A percentile compares a stretch with the other conserved stretches of the same genome.
Conservation (phyloP, 2,329 filamentous ascomycete genomes). For the Colletotrichum sidae region DNA sequence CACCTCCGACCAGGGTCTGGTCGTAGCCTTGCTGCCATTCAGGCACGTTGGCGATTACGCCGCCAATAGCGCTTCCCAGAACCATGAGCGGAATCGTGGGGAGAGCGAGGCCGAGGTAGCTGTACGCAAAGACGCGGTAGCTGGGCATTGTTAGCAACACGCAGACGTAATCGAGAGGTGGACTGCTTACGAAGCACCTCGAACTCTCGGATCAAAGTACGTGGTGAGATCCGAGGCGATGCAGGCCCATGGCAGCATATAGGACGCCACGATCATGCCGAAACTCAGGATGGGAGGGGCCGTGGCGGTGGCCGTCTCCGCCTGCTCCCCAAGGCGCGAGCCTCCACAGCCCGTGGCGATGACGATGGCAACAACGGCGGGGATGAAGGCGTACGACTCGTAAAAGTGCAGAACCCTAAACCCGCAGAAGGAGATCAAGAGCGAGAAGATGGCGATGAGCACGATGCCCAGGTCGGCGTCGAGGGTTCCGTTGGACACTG, state of each 20-base stretch:
- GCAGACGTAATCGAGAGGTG: background rate
- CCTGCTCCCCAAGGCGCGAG: conserved; percentile 60
- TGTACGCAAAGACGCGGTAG: conserved; percentile 64
- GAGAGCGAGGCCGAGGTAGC: conserved; percentile 65
- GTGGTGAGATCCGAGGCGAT: conserved; percentile 70
- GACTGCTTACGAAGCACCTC: conserved; percentile 52
- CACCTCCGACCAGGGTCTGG: conserved; percentile 65
- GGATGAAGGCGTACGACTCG: conserved; percentile 68
- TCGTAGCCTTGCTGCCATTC: conserved; percentile 67
- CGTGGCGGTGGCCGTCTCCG: conserved; percentile 48
- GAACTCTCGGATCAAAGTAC: conserved; percentile 68
- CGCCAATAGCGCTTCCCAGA: conserved; percentile 73
- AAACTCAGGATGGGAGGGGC: conserved; percentile 64
- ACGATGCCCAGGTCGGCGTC: conserved; percentile 69
- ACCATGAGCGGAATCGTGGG: conserved; percentile 71
- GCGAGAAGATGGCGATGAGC: conserved; percentile 66
- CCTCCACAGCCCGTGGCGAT: conserved; percentile 68
- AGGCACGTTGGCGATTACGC: conserved; percentile 65
- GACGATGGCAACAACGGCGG: conserved; percentile 64
- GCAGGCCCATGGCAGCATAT: conserved; percentile 71
- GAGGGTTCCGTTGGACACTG: conserved; percentile 61
- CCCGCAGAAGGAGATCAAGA: conserved; percentile 72
- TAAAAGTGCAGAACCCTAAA: conserved; percentile 68
- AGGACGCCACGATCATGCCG: conserved; percentile 71
- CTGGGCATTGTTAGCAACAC: conserved; percentile 32